These are phyloP conservation scores for Hypoxylon lenormandii DNA, from an alignment of 495 filamentous ascomycete genomes.

Conservation along the genomic window DNA sequence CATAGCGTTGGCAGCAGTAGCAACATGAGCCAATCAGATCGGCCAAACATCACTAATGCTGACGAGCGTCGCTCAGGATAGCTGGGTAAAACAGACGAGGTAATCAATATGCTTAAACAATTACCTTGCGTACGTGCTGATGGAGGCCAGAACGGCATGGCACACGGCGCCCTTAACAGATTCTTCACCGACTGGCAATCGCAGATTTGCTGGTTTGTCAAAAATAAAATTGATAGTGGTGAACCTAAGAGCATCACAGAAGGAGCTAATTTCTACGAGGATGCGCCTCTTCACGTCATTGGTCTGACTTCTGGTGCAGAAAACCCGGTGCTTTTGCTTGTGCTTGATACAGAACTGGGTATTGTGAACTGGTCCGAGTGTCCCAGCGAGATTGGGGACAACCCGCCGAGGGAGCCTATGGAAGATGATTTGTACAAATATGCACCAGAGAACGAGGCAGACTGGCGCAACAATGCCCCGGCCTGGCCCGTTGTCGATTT, in stretches of 20 bases:
- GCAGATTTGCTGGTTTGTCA: not conserved
- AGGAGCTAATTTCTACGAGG: conserved; percentile 2
- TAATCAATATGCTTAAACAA: conserved; percentile 41
- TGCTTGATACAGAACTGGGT: conserved; percentile 41
- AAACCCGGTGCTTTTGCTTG: conserved; percentile 14
- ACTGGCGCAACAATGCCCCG: conserved; percentile 21
- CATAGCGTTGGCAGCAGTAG: conserved; percentile 41
- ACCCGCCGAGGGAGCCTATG: conserved; percentile 4
- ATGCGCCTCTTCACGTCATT: conserved; percentile 28
- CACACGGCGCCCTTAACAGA: conserved; percentile 10
- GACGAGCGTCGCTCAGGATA: conserved; percentile 13
- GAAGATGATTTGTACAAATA: conserved; percentile 32
- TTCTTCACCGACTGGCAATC: conserved; percentile 35
- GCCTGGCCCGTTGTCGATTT: conserved; percentile 39
- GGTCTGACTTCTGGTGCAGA: conserved; percentile 24
- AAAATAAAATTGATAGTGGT: not conserved
- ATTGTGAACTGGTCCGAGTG: conserved; percentile 39
- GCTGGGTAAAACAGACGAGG: conserved; percentile 41
- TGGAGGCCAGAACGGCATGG: conserved; percentile 3
- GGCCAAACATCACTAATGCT: conserved; percentile 43
- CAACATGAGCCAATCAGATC: conserved; percentile 40
- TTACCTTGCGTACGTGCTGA: conserved; percentile 41
- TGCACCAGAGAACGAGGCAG: conserved; percentile 25
- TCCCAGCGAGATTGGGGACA: conserved; percentile 8
- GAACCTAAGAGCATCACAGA: conserved; percentile 13